These are phyloP conservation scores for Andrographis paniculata DNA, from an alignment of 305 asterid genomes.

Conservation along the genomic window DNA sequence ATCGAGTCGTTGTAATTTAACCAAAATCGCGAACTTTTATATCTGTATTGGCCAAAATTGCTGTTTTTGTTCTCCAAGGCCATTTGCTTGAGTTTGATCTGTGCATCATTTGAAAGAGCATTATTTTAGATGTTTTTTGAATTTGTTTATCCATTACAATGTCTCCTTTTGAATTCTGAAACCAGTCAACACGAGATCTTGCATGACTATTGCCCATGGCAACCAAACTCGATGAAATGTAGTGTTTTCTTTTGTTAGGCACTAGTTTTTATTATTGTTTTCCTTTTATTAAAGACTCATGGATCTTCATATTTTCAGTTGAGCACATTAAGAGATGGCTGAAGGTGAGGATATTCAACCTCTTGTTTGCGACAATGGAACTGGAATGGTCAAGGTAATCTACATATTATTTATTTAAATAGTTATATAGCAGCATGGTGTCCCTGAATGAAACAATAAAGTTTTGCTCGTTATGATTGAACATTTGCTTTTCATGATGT, in stretches of 20 bases:
- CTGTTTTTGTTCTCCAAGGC: no score
- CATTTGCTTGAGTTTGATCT: no score
- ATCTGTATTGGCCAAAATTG: no score
- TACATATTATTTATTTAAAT: not conserved
- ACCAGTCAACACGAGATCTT: no score
- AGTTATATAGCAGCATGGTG: not conserved
- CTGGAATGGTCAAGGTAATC: no score
- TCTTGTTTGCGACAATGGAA: conserved; percentile 60
- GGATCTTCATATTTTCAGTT: not conserved
- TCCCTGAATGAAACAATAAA: conserved; percentile 4
- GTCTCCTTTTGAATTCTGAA: no score
- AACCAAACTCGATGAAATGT: not conserved
- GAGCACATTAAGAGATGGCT: conserved; percentile 39
- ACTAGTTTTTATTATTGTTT: not conserved
- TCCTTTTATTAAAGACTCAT: not conserved
- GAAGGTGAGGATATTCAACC: conserved; percentile 63
- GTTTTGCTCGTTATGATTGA: not conserved
- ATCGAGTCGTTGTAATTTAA: no score
- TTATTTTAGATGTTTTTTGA: no score
- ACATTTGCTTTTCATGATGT: conserved; percentile 5
- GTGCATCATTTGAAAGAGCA: no score
- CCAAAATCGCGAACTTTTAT: no score
- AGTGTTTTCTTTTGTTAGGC: not conserved
- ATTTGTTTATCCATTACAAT: no score
- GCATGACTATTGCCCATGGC: no score